Base-by-base conservation (phyloP, 352 stramenopile genomes). In the Pythium biforme region DNA sequence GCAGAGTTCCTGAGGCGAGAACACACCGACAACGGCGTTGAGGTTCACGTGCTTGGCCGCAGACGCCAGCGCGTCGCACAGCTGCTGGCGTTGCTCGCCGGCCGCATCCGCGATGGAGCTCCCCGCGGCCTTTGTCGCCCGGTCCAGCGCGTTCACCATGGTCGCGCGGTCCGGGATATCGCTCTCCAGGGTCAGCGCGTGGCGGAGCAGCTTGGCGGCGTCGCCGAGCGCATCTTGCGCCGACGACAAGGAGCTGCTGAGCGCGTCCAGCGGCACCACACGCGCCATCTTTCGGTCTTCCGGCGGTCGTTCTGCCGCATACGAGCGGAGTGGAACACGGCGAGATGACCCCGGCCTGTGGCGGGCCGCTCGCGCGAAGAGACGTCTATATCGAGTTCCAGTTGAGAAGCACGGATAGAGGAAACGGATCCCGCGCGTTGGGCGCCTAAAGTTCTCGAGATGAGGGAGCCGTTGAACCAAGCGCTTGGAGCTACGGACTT, bases 1-100 rank as follows among this genome's bases (percentile, higher is more conserved):
- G 29, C 34, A 59, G 10, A 59, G 52, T 23, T 59, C 52, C 8
- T 48, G 22, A 9, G 52, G 34, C 23, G 52, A 59, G 22, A 59
- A 43, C 15, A 17, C 37, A 15, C 14, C 14, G 29, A 45, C 31
- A 33, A 57, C 50, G 12, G 50, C 31, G 29, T 57, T 19, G n/a
- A 46, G 19, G 33, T 57, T 45, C 10, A 57, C 20, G 22, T 20
- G 50, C 31, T 23, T 27, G 26, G 49, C 49, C 17, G 49, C 49
- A 2, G n/a, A 2, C 7, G 20, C 50, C 15, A 57, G 19, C 31
- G 50, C 33, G 8, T 57, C 50, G 50, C 50, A 27, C 14, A 47
- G 33, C 50, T 47, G 50, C 10, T 57, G 46, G 46, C 14, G 7
- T 8, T 52, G 41, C 6, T 49, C 41, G 41, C 41, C 41, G 39